phyloP scores from a whole-genome alignment of 2,329 filamentous ascomycete species.

The Knoxdaviesia capensis region DNA sequence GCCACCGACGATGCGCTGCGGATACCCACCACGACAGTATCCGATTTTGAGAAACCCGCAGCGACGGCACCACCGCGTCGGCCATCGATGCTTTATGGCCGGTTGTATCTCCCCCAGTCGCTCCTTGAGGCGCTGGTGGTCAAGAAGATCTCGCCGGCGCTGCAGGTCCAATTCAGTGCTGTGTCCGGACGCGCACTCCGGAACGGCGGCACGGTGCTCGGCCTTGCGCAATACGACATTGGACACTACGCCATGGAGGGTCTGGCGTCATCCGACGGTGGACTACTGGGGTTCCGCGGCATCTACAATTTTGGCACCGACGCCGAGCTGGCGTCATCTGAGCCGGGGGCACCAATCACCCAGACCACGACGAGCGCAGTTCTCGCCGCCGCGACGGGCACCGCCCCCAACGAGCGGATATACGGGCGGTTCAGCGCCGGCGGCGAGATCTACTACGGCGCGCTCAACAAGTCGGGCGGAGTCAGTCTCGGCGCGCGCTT shows the following conservation, averaged over 20 bases:
- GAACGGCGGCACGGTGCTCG: constrained; percentile 58
- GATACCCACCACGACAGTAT: constrained; percentile 8
- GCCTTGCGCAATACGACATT: constrained; percentile 59
- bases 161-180: constrained; percentile 62
- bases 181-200: constrained; percentile 53
- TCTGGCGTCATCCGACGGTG: constrained; percentile 80
- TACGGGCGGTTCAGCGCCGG: constrained; percentile 78
- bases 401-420: constrained; percentile 29
- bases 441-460: constrained; percentile 87
- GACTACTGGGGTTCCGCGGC: constrained; percentile 67
- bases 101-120: constrained; percentile 65
- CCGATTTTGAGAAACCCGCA: no score
- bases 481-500: constrained; percentile 79
- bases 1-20: constrained; percentile 8
- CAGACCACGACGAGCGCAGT: constrained; percentile 1
- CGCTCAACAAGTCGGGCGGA: constrained; percentile 82
- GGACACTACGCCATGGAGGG: constrained; percentile 81
- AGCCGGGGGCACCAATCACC: neutral
- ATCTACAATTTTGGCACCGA: constrained; percentile 88
- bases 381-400: neutral
- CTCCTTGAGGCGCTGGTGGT: constrained; percentile 75
- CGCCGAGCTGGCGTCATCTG: constrained; percentile 15
- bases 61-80: constrained; percentile 4
- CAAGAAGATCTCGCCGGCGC: constrained; percentile 53
- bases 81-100: constrained; percentile 51